Conservation (phyloP, 2,329 filamentous ascomycete genomes). For the Gaeumannomyces sp. region DNA sequence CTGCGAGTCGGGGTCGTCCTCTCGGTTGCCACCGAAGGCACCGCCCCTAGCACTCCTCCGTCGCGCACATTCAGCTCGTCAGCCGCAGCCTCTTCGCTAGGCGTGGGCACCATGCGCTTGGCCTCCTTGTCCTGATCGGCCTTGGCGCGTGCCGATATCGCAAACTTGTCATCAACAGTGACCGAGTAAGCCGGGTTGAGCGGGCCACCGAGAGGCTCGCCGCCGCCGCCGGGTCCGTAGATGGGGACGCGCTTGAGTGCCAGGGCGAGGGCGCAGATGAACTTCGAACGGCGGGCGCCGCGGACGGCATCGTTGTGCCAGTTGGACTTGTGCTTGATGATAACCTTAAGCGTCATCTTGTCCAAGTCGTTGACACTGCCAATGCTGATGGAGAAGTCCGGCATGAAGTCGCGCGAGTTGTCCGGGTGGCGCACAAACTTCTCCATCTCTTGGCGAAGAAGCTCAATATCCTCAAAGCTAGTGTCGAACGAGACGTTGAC, state of each 20-base stretch:
- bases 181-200: constrained; percentile 80
- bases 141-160: constrained; percentile 55
- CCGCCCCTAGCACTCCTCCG: constrained; percentile 23
- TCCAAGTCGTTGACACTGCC: constrained; percentile 76
- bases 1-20: constrained; percentile 31
- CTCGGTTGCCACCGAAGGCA: constrained; percentile 31
- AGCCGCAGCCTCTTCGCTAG: constrained; percentile 37
- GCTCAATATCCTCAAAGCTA: constrained; percentile 80
- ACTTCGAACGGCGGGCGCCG: constrained; percentile 79
- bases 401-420: constrained; percentile 86
- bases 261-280: constrained; percentile 87
- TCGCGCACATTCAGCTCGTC: constrained; percentile 37
- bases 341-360: constrained; percentile 76
- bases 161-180: constrained; percentile 62
- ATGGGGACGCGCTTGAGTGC: constrained; percentile 86
- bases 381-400: constrained; percentile 73
- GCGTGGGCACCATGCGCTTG: constrained; percentile 55
- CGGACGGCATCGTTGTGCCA: constrained; percentile 84
- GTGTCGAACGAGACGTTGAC: constrained; percentile 83
- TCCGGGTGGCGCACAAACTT: constrained; percentile 76
- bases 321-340: constrained; percentile 88
- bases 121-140: constrained; percentile 56
- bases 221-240: constrained; percentile 69
- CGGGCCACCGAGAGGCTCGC: constrained; percentile 54
- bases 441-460: constrained; percentile 78